phyloP scores from a whole-genome alignment of 192 early-diverging fungal species.

The Rhizophlyctis rosea region DNA sequence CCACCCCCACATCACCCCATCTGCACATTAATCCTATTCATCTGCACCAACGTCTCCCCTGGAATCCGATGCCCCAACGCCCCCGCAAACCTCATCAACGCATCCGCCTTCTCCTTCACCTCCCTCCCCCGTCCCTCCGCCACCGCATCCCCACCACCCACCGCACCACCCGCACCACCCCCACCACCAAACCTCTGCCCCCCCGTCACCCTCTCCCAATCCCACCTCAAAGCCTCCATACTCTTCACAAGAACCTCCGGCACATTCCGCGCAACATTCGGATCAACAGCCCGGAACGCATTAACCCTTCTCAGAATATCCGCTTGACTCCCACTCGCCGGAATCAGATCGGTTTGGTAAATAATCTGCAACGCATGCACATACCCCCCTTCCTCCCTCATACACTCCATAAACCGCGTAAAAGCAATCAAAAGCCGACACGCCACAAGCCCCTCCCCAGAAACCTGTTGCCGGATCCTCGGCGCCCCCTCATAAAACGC shows the following conservation, averaged over 20 bases:
- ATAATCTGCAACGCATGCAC: conserved; percentile 59
- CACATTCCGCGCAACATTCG: conserved; percentile 68
- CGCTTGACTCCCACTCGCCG: conserved; percentile 54
- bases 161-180: conserved; percentile 8
- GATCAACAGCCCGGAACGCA: conserved; percentile 63
- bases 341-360: conserved; percentile 59
- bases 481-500: conserved; percentile 23
- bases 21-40: conserved; percentile 71
- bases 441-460: conserved; percentile 12
- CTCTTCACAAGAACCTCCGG: conserved; percentile 71
- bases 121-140: conserved; percentile 44
- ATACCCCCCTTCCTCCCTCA: conserved; percentile 40
- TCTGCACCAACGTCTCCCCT: conserved; percentile 67
- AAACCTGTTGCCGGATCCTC: conserved; percentile 6
- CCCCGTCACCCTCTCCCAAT: conserved; percentile 44
- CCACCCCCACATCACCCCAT: conserved; percentile 42
- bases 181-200: conserved; percentile 8
- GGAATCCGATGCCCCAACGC: conserved; percentile 85
- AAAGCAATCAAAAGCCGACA: conserved; percentile 58
- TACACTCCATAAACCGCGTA: conserved; percentile 55
- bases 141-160: conserved; percentile 6
- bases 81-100: conserved; percentile 78
- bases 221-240: conserved; percentile 63
- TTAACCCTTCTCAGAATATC: conserved; percentile 59
- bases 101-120: conserved; percentile 60